Evolutionary conservation across 306 rosid genomes (phyloP), one percentile per base, ranked within the genome.

Genomic region (Styphnolobium japonicum): DNA sequence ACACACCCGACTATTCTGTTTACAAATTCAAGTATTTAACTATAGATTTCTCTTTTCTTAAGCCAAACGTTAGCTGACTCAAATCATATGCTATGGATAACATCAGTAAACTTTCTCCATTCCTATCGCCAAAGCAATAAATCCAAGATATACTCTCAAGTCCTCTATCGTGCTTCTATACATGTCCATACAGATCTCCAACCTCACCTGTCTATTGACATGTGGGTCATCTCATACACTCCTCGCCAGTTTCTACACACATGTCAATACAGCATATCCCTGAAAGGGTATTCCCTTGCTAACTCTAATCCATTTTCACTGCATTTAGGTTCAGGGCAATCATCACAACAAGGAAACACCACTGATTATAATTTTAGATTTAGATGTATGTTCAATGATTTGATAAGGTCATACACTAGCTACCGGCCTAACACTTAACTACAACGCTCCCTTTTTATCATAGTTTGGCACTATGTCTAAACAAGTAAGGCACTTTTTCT

Each of bases 351-450:
- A 43, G 77, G 25, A 57, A 40, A 57, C 3, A 43, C 40, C 61
- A 70, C 34, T 65, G 11, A 33, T 19, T 4, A 56, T 9, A 31
- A 14, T 31, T 53, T 78, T 57, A 48, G 34, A 52, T 66, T 53
- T 66, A 55, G 63, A 57, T 56, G 31, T 37, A n/a, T 21, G 45
- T 79, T 22, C 82, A 68, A 56, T 29, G 70, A 79, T 15, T 57
- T 79, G 49, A 70, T n/a, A 8, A 23, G 52, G n/a, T 23, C 19
- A 34, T 19, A 39, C 8, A 49, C 36, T 36, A 71, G 73, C 48
- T 12, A 31, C 49, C 48, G n/a, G n/a, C n/a, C n/a, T n/a, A n/a
- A n/a, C n/a, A 49, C 55, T 36, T 25, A 33, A 34, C 39, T 16
- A 29, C 22, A 80, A 51, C 43, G 33, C 34, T 19, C 51, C 42